phyloP scores from a whole-genome alignment of 2,329 filamentous ascomycete species.

The Scytalidium lignicola region DNA sequence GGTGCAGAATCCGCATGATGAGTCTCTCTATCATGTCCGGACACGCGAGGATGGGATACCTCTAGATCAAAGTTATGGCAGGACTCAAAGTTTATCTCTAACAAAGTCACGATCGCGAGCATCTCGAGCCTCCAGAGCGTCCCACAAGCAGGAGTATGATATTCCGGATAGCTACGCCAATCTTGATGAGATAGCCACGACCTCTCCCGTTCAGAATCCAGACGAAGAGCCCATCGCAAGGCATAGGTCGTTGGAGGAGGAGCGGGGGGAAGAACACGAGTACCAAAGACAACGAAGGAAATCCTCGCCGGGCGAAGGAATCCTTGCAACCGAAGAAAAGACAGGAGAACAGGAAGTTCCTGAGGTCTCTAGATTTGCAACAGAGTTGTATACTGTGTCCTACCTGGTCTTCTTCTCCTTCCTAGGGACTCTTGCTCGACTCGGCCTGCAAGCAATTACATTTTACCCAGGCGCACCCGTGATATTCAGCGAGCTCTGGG shows the following conservation, averaged over 20 bases:
- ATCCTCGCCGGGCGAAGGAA: slow-evolving; percentile 1
- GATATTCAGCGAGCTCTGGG: slow-evolving; percentile 73
- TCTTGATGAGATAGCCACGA: slow-evolving; percentile 37
- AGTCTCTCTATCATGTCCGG: slow-evolving; percentile 27
- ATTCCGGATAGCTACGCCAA: slow-evolving; percentile 32
- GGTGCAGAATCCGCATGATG: slow-evolving; percentile 36
- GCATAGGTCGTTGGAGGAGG: slow-evolving; percentile 36
- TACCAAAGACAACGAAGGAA: slow-evolving; percentile 9
- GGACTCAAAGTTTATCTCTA: slow-evolving; percentile 7
- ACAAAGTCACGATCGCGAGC: slow-evolving; percentile 5
- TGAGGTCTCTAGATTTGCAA: slow-evolving; percentile 44
- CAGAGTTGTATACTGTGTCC: slow-evolving; percentile 66
- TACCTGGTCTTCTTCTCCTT: slow-evolving; percentile 84
- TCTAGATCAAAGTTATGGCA: slow-evolving; percentile 20
- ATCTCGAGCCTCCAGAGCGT: slow-evolving; percentile 2
- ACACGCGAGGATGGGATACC: slow-evolving; percentile 32
- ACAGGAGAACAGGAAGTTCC: slow-evolving; percentile 6
- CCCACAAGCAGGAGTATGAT: slow-evolving; percentile 11
- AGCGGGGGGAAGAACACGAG: slow-evolving; percentile 12
- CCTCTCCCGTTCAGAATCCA: slow-evolving; percentile 40
- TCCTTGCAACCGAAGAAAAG: slow-evolving; percentile 7
- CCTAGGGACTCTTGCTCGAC: slow-evolving; percentile 74
- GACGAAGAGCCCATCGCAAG: slow-evolving; percentile 31
- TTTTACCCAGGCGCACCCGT: slow-evolving; percentile 74
- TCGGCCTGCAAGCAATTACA: slow-evolving; percentile 76